Percentiles rank a stretch among this genome's conserved stretches.
Evolutionary conservation across 192 early-diverging fungal genomes (phyloP).

Genomic region (Coemansia sp.): DNA sequence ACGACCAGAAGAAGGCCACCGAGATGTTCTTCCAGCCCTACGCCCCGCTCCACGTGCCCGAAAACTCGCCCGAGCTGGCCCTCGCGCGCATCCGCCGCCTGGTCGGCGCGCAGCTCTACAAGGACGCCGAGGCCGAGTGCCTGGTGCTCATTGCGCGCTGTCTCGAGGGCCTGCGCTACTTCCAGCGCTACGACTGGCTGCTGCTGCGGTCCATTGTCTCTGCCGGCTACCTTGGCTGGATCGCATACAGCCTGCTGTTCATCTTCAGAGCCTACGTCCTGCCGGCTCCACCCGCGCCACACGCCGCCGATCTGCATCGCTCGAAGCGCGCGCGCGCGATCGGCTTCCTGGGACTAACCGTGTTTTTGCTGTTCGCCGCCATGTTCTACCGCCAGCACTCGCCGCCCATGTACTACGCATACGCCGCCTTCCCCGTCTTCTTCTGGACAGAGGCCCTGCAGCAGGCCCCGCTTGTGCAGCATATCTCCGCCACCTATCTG

Average conservation of each 20-base stretch:
- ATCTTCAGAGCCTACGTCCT: conserved; percentile 70
- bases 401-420: conserved; percentile 84
- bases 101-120: conserved; percentile 64
- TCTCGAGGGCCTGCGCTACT: conserved; percentile 86
- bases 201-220: conserved; percentile 83
- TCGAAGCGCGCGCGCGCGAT: conserved; percentile 27
- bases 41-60: conserved; percentile 59
- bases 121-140: conserved; percentile 70
- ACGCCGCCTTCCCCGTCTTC: conserved; percentile 79
- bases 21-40: conserved; percentile 84
- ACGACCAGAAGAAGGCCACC: conserved; percentile 71
- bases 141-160: conserved; percentile 61
- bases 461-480: conserved; percentile 32
- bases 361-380: conserved; percentile 49
- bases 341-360: conserved; percentile 36
- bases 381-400: conserved; percentile 77
- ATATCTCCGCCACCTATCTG: conserved; percentile 29
- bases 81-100: conserved; percentile 60
- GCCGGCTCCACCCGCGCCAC: not conserved
- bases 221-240: conserved; percentile 89
- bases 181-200: conserved; percentile 97
- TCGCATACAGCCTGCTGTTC: conserved; percentile 77
- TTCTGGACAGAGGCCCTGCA: conserved; percentile 75
- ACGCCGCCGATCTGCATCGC: not conserved
- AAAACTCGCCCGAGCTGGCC: conserved; percentile 55